Conservation (phyloP, 768 basidiomycete genomes). For the Cystofilobasidium capitatum region DNA sequence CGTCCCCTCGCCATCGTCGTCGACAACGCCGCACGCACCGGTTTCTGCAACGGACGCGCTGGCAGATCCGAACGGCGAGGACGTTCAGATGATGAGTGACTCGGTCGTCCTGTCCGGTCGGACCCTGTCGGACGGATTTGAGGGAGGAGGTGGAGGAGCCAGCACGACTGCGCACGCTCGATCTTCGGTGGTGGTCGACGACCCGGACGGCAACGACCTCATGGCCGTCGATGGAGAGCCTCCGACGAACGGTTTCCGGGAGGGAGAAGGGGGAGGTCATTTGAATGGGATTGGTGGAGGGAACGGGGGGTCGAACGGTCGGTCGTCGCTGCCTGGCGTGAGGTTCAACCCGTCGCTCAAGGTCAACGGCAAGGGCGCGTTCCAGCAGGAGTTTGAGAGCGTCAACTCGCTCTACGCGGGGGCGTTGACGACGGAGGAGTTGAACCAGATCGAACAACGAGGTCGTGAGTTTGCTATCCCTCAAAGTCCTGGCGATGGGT, state of each 20-base stretch:
- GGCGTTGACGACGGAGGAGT: neutral
- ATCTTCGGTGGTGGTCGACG: neutral
- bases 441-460: slow-evolving; percentile 16
- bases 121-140: too few relatives aligned
- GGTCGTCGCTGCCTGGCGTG: neutral
- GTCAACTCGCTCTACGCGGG: slow-evolving; percentile 2
- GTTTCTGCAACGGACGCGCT: neutral
- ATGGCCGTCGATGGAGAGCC: slow-evolving; percentile 6
- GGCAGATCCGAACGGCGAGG: slow-evolving; percentile 16
- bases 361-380: neutral
- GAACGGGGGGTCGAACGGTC: neutral
- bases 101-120: slow-evolving; percentile 5
- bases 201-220: slow-evolving; percentile 2
- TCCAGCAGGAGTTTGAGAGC: neutral
- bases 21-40: neutral
- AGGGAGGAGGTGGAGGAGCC: neutral
- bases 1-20: neutral
- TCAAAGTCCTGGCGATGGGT: too few relatives aligned
- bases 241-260: neutral
- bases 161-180: neutral
- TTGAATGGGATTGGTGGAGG: neutral
- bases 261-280: neutral
- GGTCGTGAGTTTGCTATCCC: slow-evolving; percentile 4
- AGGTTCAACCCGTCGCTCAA: slow-evolving; percentile 2
- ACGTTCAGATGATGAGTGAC: slow-evolving; percentile 5